Conservation (phyloP, 2,329 filamentous ascomycete genomes). For the Ceratocystis papillata region DNA sequence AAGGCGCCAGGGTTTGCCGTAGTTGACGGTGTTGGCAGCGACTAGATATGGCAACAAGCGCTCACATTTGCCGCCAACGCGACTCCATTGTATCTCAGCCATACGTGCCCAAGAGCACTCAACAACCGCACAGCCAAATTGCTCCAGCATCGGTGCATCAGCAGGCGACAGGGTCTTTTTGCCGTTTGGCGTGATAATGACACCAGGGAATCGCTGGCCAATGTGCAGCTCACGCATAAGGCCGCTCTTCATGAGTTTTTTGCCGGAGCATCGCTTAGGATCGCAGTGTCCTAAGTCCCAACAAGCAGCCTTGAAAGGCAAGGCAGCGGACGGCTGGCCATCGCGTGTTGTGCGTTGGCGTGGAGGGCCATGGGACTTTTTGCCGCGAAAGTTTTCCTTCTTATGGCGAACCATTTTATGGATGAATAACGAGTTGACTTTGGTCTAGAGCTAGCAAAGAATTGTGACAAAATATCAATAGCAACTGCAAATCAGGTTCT, state of each 20-base stretch:
- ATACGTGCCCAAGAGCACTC: constrained; percentile 96
- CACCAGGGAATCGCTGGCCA: constrained; percentile 81
- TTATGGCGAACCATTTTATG: constrained; percentile 80
- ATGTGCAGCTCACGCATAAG: constrained; percentile 88
- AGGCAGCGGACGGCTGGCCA: constrained; percentile 35
- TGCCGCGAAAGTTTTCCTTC: constrained; percentile 74
- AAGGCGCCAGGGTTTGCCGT: constrained; percentile 85
- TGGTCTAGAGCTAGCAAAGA: neutral
- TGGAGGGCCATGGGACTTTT: constrained; percentile 53
- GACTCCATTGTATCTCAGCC: constrained; percentile 77
- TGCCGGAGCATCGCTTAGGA: constrained; percentile 90
- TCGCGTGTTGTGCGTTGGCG: constrained; percentile 43
- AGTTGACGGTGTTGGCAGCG: constrained; percentile 93
- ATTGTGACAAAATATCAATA: neutral
- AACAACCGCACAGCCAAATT: constrained; percentile 87
- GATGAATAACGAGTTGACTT: neutral
- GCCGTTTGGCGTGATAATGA: constrained; percentile 91
- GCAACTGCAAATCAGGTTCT: neutral
- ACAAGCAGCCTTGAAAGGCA: constrained; percentile 78
- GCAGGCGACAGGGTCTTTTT: constrained; percentile 75
- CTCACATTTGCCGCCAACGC: constrained; percentile 89
- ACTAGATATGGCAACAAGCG: constrained; percentile 86
- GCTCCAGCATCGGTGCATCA: constrained; percentile 69
- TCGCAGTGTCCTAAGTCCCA: constrained; percentile 99
- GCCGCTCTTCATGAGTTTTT: constrained; percentile 82